phyloP scores from a whole-genome alignment of 768 basidiomycete genomes.

The Boletellus ananas region DNA sequence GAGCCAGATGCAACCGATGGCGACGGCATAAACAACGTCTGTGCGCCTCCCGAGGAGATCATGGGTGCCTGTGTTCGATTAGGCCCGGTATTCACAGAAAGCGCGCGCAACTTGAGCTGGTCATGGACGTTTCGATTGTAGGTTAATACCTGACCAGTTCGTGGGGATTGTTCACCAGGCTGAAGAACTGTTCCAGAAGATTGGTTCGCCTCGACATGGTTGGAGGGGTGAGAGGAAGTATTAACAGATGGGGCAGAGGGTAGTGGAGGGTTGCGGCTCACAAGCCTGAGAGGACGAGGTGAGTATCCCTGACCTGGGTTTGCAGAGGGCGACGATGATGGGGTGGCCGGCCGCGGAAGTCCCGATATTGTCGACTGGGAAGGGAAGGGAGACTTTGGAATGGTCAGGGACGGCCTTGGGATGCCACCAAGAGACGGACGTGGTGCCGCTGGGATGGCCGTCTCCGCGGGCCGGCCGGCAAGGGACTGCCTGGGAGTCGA shows the following conservation, averaged over 20 bases:
- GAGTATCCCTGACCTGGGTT: slow-evolving; percentile 13
- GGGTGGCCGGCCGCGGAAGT: slow-evolving; percentile 21
- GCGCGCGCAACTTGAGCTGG: slow-evolving; percentile 25
- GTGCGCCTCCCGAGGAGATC: slow-evolving; percentile 20
- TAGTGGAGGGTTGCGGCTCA: slow-evolving; percentile 15
- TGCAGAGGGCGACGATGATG: slow-evolving; percentile 3
- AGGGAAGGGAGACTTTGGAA: slow-evolving; percentile 24
- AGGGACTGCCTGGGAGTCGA: slow-evolving; percentile 13
- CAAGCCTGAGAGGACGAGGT: slow-evolving; percentile 27
- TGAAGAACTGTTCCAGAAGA: slow-evolving; percentile 9
- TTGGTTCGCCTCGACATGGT: slow-evolving; percentile 12
- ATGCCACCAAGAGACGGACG: slow-evolving; percentile 18
- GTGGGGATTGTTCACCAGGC: slow-evolving; percentile 23
- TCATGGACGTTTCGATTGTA: slow-evolving; percentile 36
- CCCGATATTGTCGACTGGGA: slow-evolving; percentile 12
- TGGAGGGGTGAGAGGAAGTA: background rate
- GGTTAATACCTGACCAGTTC: slow-evolving; percentile 24
- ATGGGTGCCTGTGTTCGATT: slow-evolving; percentile 4
- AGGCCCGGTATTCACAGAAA: slow-evolving; percentile 11
- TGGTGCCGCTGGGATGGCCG: slow-evolving; percentile 6
- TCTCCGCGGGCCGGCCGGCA: slow-evolving; percentile 6
- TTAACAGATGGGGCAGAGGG: background rate
- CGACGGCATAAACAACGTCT: slow-evolving; percentile 18
- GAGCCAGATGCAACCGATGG: slow-evolving; percentile 2
- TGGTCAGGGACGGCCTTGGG: slow-evolving; percentile 24